Base-by-base conservation (phyloP, 106 monocot species). In the Xerophyta viscosa region DNA sequence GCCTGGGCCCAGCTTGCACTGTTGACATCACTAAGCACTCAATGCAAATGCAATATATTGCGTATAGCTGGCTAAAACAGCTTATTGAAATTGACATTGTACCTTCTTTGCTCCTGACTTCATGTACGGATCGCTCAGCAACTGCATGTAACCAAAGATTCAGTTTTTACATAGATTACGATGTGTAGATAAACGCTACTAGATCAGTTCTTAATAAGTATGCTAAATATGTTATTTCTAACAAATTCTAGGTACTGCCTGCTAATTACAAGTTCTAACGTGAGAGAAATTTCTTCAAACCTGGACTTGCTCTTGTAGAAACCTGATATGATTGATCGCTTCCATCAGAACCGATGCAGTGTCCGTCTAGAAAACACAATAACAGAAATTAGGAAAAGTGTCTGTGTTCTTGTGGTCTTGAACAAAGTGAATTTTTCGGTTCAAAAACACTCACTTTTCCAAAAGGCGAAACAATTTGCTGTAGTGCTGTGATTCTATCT, bases 401-500 rank as follows among this genome's bases (percentile, higher is more conserved):
- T 39, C 33, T 36, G 5, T 39, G 10, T 20, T 50, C 3, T 30
- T 2, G 20, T 56, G 5, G n/a, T 41, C 3, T 57, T 24, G 19
- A 13, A 27, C 23, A n/a, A 9, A 27, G 10, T 39, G 13, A 12
- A 8, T n/a, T n/a, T n/a, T n/a, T n/a, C n/a, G n/a, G n/a, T n/a
- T n/a, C n/a, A n/a, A n/a, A 17, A 14, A 13, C 26, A 48, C 11
- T 41, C 70, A 96, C 94, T 83, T 88, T 96, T 20, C 94, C 94
- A 57, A 88, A 96, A 48, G 94, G 94, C 31, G 94, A 88, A 20
- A 96, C 94, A 30, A 96, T 63, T 58, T 84, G 88, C 37, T 96
- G 94, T 6, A 96, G 75, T 13, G 85, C 76, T 44, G 76, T 85
- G 50, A 96, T 88, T 52, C 60, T 88, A 8, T 96, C 94, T 47